Evolutionary conservation across 2,329 filamentous ascomycete genomes (phyloP).

Genomic region (Rugonectria rugulosa): DNA sequence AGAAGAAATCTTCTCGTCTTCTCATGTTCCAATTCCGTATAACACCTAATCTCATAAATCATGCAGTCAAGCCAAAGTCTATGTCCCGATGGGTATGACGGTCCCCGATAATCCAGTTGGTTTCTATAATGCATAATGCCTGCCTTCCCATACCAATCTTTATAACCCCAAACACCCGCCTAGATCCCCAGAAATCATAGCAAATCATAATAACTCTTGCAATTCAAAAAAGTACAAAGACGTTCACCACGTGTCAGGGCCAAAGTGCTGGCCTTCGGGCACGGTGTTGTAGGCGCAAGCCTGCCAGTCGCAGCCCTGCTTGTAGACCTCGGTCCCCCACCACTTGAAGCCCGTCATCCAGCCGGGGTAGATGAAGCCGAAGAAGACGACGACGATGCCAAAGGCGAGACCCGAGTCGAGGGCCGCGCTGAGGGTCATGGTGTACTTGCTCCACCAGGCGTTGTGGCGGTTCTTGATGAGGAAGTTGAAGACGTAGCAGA

Average conservation of each 20-base stretch:
- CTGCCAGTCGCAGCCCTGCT: conserved; percentile 84
- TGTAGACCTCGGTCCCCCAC: conserved; percentile 91
- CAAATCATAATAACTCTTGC: not conserved
- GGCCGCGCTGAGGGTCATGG: conserved; percentile 85
- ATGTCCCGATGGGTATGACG: conserved; percentile 19
- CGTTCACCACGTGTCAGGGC: conserved; percentile 68
- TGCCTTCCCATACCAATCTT: conserved; percentile 6
- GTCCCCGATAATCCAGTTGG: not conserved
- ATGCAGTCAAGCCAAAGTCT: conserved; percentile 27
- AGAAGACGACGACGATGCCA: conserved; percentile 84
- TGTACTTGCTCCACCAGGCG: conserved; percentile 91
- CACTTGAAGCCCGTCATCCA: conserved; percentile 77
- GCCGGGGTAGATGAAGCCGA: conserved; percentile 84
- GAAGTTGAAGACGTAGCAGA: conserved; percentile 87
- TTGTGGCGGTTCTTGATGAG: conserved; percentile 71
- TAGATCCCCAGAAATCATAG: not conserved
- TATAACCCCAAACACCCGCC: too few species aligned
- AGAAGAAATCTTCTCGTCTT: too few species aligned
- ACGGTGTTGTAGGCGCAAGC: conserved; percentile 76
- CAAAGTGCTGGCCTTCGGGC: conserved; percentile 70
- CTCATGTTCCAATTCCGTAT: conserved; percentile 6
- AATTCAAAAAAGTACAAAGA: not conserved
- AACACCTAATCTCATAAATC: conserved; percentile 14
- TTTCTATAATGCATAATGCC: conserved; percentile 32
- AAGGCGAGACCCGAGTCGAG: conserved; percentile 85